Evolutionary conservation across 2,329 filamentous ascomycete species (phyloP).

Genomic region (Fusarium aywerte): DNA sequence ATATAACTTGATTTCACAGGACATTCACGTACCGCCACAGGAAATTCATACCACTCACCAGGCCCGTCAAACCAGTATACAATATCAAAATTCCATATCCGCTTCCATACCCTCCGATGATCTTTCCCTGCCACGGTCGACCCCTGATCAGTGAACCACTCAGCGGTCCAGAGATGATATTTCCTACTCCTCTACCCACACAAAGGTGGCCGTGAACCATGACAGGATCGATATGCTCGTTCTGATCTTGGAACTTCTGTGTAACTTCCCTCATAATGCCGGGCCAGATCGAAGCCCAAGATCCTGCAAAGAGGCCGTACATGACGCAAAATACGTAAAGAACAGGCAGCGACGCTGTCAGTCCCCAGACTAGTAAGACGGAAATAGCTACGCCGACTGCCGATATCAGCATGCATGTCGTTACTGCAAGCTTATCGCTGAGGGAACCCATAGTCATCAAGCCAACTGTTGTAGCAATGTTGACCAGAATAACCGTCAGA

Average conservation of each 20-base stretch:
- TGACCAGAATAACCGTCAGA: conserved; percentile 65
- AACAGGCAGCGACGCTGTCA: conserved; percentile 59
- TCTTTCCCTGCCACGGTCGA: conserved; percentile 54
- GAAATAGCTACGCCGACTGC: conserved; percentile 63
- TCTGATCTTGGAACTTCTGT: conserved; percentile 17
- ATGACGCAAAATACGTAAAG: conserved; percentile 69
- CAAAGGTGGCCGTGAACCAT: conserved; percentile 67
- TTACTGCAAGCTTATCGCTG: conserved; percentile 60
- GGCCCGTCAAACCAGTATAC: conserved; percentile 59
- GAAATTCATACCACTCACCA: conserved; percentile 34
- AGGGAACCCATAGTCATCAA: conserved; percentile 56
- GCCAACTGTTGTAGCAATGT: conserved; percentile 65
- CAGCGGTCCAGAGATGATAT: conserved; percentile 64
- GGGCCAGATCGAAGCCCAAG: conserved; percentile 68
- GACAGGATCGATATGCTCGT: conserved; percentile 49
- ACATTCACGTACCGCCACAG: conserved; percentile 29
- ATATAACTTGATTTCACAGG: neutral
- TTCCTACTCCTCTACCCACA: conserved; percentile 67
- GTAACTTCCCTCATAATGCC: conserved; percentile 58
- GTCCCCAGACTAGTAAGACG: conserved; percentile 68
- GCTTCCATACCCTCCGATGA: conserved; percentile 59
- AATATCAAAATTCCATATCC: conserved; percentile 65
- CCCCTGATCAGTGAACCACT: conserved; percentile 61
- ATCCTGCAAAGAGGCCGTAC: conserved; percentile 72
- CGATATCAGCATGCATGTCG: conserved; percentile 63